phyloP scores from a whole-genome alignment of 2,329 filamentous ascomycete genomes.

The Grosmannia serpens region DNA sequence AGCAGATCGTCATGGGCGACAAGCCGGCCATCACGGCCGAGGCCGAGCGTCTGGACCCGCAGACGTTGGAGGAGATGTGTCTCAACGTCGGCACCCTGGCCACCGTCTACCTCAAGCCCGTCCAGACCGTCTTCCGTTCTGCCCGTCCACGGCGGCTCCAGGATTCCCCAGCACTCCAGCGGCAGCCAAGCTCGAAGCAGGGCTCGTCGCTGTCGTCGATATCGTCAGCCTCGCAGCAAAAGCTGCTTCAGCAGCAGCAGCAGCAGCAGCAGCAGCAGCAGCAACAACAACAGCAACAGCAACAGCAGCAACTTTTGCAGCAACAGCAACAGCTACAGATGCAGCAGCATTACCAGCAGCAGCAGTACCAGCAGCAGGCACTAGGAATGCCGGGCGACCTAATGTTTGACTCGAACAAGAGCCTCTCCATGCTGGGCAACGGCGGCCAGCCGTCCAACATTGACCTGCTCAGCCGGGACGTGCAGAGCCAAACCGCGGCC shows the following conservation, averaged over 20 bases:
- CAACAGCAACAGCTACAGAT: conserved; percentile 6
- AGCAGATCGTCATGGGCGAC: conserved; percentile 87
- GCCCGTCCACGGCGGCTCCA: conserved; percentile 69
- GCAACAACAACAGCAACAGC: background rate
- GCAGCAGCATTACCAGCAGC: background rate
- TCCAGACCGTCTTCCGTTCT: conserved; percentile 90
- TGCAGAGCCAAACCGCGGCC: background rate
- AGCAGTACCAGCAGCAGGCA: conserved; percentile 1
- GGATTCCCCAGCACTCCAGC: conserved; percentile 79
- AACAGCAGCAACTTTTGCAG: conserved; percentile 1
- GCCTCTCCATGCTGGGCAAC: conserved; percentile 45
- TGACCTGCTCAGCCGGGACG: conserved; percentile 27
- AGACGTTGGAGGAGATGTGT: conserved; percentile 92
- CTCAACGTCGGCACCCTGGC: conserved; percentile 91
- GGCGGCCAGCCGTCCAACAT: conserved; percentile 40
- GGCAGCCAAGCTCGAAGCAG: conserved; percentile 42
- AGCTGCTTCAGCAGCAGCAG: conserved; percentile 4
- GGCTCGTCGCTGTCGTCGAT: conserved; percentile 15
- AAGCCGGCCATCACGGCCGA: conserved; percentile 96
- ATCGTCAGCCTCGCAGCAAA: conserved; percentile 9
- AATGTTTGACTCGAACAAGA: conserved; percentile 43
- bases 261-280: conserved; percentile 7
- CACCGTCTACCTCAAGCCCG: conserved; percentile 94
- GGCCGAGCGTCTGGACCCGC: conserved; percentile 82
- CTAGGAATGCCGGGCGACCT: conserved; percentile 28